A percentile compares a stretch with the other conserved stretches of the same genome.
Conservation (phyloP, 768 basidiomycete species). For the Cantharellus anzutake region DNA sequence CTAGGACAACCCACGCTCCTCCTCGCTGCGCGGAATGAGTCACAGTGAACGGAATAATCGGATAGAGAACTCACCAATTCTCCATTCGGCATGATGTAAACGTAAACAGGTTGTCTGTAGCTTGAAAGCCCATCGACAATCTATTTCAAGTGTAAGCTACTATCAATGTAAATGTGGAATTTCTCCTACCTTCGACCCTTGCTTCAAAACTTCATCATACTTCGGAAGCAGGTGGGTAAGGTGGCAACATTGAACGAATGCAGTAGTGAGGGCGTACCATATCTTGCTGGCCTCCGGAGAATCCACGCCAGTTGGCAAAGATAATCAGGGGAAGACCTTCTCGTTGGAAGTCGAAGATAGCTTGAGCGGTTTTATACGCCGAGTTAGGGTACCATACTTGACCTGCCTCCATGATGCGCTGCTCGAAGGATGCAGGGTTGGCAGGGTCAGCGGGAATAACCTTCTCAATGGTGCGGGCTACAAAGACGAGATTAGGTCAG, state of each 20-base stretch:
- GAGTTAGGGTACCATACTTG: slow-evolving; percentile 99
- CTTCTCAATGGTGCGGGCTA: slow-evolving; percentile 80
- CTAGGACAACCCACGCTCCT: slow-evolving; percentile 98
- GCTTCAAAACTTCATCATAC: slow-evolving; percentile 90
- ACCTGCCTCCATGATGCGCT: slow-evolving; percentile 98
- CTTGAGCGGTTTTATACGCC: slow-evolving; percentile 97
- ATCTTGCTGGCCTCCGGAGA: slow-evolving; percentile 98
- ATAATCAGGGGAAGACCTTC: slow-evolving; percentile 94
- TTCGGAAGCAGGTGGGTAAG: neutral
- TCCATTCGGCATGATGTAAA: slow-evolving; percentile 96
- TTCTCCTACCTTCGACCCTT: slow-evolving; percentile 50
- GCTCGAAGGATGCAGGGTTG: slow-evolving; percentile 90
- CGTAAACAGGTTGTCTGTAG: slow-evolving; percentile 95
- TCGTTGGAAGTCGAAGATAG: slow-evolving; percentile 96
- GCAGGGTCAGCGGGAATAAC: slow-evolving; percentile 95
- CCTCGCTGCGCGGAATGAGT: slow-evolving; percentile 33
- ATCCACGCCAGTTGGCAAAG: slow-evolving; percentile 99
- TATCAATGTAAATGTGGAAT: slow-evolving; percentile 5
- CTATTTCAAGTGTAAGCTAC: slow-evolving; percentile 10
- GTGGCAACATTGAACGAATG: neutral
- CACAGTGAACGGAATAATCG: neutral
- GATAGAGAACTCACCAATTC: slow-evolving; percentile 34
- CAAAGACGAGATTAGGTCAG: neutral
- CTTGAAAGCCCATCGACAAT: slow-evolving; percentile 95
- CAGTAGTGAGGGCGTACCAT: slow-evolving; percentile 29